Base-by-base conservation (phyloP, 116 monocot species). In the Trichopus zeylanicus region DNA sequence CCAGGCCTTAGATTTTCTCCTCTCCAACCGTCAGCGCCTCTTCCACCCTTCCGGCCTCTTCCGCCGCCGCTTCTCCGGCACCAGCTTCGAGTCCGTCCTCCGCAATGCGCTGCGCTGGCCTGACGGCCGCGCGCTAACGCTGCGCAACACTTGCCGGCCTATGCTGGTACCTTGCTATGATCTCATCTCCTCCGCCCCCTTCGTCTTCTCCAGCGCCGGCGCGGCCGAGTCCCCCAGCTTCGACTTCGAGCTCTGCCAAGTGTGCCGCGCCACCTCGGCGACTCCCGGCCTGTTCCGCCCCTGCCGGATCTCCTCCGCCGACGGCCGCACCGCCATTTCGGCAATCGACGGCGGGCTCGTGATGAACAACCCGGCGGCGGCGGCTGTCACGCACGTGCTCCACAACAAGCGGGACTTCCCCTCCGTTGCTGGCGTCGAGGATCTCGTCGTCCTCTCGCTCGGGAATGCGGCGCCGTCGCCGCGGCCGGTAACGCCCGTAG, bases 401-500 rank as follows among this genome's bases (percentile, higher is more conserved):
- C 67, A 85, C 53, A 85, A 85, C 73, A 80, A 77, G 80, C 28
- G 56, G 37, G 85, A 80, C 35, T 85, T 85, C 63, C 85, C 85
- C 20, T 29, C 21, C 27, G 80, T 76, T 33, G 19, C 33, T 56
- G 70, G 70, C 19, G 73, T 80, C 11, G 85, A 80, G 34, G 85
- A 85, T 46, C 70, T 85, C 13, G 6, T 71, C 34, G 56, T 85
- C 7, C 47, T 85, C 3, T 85, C 85, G 0, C 30, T 85, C 16
- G 80, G 81, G 3, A 67, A 33, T 26, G 85, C 74, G 5, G 7
- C 47, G 31, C 48, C 55, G 42, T 23, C 53, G 46, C 64, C 24
- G 19, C 32, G 46, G 55, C 10, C 24, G 53, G 7, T 3, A 26
- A 11, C 34, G 51, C 2, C 8, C 6, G 31, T 31, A 20, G 25